These are phyloP conservation scores for Colletotrichum cereale DNA, from an alignment of 2,329 filamentous ascomycete genomes.

Conservation along the genomic window DNA sequence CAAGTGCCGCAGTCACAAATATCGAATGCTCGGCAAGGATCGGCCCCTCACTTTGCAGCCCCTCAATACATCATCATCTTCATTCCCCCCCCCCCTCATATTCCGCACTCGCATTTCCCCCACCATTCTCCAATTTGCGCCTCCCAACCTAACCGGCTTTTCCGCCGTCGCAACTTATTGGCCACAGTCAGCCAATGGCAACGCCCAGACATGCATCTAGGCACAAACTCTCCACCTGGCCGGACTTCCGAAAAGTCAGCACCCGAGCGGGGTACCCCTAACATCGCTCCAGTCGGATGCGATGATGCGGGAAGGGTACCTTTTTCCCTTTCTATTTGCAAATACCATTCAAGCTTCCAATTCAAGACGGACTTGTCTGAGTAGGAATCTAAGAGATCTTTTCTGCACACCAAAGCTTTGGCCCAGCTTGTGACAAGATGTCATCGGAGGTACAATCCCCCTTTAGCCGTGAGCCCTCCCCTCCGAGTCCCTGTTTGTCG, in stretches of 20 bases:
- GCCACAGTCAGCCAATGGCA: constrained; percentile 2
- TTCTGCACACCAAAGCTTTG: background rate
- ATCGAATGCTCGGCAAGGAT: constrained; percentile 11
- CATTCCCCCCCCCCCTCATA: background rate
- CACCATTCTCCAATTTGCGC: background rate
- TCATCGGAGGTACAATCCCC: constrained; percentile 4
- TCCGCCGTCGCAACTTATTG: constrained; percentile 4
- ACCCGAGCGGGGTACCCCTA: constrained; percentile 18
- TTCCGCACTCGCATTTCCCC: constrained; percentile 13
- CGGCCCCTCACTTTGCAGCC: constrained; percentile 32
- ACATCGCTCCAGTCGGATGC: constrained; percentile 19
- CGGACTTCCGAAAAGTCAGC: constrained; percentile 37
- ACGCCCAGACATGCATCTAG: background rate
- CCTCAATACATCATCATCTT: background rate
- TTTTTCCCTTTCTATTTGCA: background rate
- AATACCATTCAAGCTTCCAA: constrained; percentile 23
- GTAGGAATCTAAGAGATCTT: background rate
- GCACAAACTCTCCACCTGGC: constrained; percentile 8
- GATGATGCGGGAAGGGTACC: constrained; percentile 10
- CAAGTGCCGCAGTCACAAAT: constrained; percentile 7
- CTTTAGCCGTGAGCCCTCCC: constrained; percentile 16
- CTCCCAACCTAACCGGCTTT: constrained; percentile 3
- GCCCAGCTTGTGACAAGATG: constrained; percentile 6
- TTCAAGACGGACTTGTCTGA: background rate
- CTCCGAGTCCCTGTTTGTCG: background rate